These are phyloP conservation scores for Malania oleifera DNA, from an alignment of 164 flowering plant genomes.

Conservation along the genomic window DNA sequence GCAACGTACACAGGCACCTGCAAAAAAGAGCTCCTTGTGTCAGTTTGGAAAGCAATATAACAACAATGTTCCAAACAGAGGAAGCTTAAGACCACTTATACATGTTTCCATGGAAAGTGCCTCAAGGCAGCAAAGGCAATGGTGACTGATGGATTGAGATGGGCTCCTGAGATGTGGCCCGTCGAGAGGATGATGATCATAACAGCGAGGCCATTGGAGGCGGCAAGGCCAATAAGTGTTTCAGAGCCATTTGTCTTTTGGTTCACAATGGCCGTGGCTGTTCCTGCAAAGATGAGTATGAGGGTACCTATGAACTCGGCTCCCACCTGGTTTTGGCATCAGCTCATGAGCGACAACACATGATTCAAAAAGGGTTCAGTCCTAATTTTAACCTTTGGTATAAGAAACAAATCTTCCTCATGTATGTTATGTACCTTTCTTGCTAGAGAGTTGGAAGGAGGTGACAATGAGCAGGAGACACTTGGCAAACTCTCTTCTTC, in stretches of 20 bases:
- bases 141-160: conserved; percentile 78
- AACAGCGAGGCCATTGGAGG: conserved; percentile 67
- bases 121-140: conserved; percentile 68
- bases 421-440: conserved; percentile 41
- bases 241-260: conserved; percentile 59
- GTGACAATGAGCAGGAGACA: conserved; percentile 36
- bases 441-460: conserved; percentile 47
- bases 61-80: no score
- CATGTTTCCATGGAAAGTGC: conserved; percentile 83
- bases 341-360: background rate
- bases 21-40: background rate
- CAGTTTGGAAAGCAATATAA: no score
- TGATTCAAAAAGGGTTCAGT: background rate
- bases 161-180: conserved; percentile 91
- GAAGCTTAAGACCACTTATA: conserved; percentile 5
- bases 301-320: conserved; percentile 89
- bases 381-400: background rate
- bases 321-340: conserved; percentile 48
- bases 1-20: conserved; percentile 76
- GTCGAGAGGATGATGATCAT: conserved; percentile 74
- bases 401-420: no score
- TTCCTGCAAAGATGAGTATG: conserved; percentile 73
- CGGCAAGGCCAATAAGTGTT: conserved; percentile 61
- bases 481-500: conserved; percentile 52
- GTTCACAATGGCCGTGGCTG: conserved; percentile 79